phyloP scores from a whole-genome alignment of 2,329 filamentous ascomycete genomes.

The Exophiala lecanii-corni region DNA sequence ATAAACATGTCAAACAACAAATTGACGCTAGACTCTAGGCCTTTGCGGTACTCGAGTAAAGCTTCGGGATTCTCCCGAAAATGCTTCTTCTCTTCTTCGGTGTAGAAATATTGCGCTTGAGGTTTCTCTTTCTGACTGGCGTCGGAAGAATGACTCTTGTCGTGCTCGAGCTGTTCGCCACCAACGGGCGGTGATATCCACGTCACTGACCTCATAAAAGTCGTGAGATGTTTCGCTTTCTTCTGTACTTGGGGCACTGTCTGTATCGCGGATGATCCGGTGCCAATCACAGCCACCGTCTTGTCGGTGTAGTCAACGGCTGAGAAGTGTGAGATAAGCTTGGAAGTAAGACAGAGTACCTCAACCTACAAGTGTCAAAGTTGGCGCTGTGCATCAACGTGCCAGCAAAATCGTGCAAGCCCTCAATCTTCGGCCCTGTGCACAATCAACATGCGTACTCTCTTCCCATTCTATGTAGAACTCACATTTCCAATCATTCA shows the following conservation, averaged over 20 bases:
- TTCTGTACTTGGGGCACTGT: constrained; percentile 13
- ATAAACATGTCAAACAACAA: constrained; percentile 41
- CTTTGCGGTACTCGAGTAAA: constrained; percentile 40
- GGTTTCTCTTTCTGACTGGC: constrained; percentile 5
- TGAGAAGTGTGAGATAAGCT: background rate
- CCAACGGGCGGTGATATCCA: constrained; percentile 28
- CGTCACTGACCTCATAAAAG: constrained; percentile 30
- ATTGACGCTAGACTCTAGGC: constrained; percentile 43
- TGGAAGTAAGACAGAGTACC: background rate
- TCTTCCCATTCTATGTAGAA: too few relatives aligned
- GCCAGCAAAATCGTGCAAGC: constrained; percentile 44
- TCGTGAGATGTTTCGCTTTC: constrained; percentile 29
- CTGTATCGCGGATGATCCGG: constrained; percentile 12
- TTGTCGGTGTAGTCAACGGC: constrained; percentile 9
- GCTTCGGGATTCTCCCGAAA: constrained; percentile 40
- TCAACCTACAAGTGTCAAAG: constrained; percentile 34
- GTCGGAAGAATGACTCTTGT: constrained; percentile 10
- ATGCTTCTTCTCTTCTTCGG: constrained; percentile 23
- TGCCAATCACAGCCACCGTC: constrained; percentile 13
- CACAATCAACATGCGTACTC: too few relatives aligned
- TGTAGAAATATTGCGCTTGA: constrained; percentile 14
- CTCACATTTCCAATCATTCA: constrained; percentile 38
- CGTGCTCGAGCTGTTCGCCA: constrained; percentile 9
- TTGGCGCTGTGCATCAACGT: constrained; percentile 42
- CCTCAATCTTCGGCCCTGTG: constrained; percentile 40